Evolutionary conservation across 805 yeast species (phyloP).

Genomic region (Yamadazyma akitaensis): DNA sequence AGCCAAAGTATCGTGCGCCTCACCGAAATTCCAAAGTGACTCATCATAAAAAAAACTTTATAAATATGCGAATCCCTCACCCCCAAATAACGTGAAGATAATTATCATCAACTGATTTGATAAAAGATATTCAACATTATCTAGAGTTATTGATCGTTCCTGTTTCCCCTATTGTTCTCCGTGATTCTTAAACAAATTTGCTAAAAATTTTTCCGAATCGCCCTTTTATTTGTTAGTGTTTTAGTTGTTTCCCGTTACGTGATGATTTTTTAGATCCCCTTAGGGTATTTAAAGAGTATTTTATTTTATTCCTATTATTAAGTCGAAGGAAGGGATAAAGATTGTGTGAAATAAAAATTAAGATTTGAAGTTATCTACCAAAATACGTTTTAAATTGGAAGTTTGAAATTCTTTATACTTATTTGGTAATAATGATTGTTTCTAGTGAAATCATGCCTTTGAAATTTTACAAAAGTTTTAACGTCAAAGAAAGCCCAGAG

Average conservation of each 20-base stretch:
- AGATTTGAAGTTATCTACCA: neutral
- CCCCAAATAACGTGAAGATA: neutral
- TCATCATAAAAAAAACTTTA: slow-evolving; percentile 6
- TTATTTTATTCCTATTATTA: neutral
- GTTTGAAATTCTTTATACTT: slow-evolving; percentile 5
- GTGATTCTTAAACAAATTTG: neutral
- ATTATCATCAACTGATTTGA: slow-evolving; percentile 3
- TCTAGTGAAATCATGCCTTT: slow-evolving; percentile 7
- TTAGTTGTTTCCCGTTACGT: neutral
- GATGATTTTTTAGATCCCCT: slow-evolving; percentile 1
- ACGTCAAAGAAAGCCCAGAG: neutral
- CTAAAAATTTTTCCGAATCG: neutral
- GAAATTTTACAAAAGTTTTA: slow-evolving; percentile 1
- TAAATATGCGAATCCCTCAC: slow-evolving; percentile 2
- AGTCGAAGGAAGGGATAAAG: neutral
- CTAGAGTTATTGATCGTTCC: neutral
- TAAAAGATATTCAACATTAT: neutral
- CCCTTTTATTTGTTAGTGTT: neutral
- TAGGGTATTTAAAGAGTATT: slow-evolving; percentile 1
- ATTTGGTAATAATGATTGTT: slow-evolving; percentile 6
- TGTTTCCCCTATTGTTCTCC: neutral
- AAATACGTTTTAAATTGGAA: neutral
- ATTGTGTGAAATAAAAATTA: neutral
- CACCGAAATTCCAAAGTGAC: slow-evolving; percentile 1
- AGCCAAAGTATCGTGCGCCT: neutral